Evolutionary conservation across 441 rosid species (phyloP).

Genomic region (Populus hybrid): DNA sequence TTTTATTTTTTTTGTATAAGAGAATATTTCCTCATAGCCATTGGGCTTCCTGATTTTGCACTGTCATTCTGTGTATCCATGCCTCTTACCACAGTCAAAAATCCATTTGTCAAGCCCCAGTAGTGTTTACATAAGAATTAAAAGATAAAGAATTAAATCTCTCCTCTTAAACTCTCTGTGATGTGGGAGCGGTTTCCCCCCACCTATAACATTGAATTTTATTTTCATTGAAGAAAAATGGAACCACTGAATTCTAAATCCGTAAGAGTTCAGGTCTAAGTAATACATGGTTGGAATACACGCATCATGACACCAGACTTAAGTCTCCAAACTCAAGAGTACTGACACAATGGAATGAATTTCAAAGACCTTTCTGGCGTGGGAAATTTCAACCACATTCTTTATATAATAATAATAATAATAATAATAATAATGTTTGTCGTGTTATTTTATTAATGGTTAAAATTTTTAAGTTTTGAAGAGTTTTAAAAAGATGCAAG

Average conservation of each 20-base stretch:
- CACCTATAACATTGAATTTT: not conserved
- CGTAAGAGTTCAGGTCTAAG: not conserved
- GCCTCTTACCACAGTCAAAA: conserved; percentile 1
- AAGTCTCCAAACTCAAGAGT: not conserved
- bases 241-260: conserved; percentile 2
- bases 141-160: not conserved
- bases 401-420: too few species aligned
- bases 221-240: not conserved
- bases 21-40: too few species aligned
- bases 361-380: not conserved
- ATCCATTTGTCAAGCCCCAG: not conserved
- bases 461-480: too few species aligned
- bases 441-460: too few species aligned
- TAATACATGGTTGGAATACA: not conserved
- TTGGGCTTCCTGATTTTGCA: too few species aligned
- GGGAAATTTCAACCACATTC: too few species aligned
- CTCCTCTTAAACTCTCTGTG: not conserved
- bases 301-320: not conserved
- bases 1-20: too few species aligned
- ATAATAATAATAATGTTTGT: too few species aligned
- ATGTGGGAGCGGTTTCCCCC: not conserved
- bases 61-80: not conserved
- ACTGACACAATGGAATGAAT: not conserved
- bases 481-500: too few species aligned
- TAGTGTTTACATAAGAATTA: not conserved